These are phyloP conservation scores for Corynascus novoguineensis DNA, from an alignment of 495 filamentous ascomycete species.

Conservation along the genomic window DNA sequence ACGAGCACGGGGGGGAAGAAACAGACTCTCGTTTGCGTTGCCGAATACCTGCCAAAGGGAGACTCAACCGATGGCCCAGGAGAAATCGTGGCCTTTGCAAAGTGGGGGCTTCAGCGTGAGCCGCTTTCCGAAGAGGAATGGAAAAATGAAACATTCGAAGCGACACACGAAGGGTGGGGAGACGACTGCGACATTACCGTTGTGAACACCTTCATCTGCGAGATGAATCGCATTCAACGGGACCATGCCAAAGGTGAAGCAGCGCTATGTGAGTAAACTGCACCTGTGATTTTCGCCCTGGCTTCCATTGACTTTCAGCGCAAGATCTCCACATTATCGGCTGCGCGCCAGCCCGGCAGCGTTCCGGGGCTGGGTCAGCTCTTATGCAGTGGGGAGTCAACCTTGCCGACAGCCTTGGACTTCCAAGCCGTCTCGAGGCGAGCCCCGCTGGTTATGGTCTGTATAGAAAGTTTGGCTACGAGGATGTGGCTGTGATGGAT, in stretches of 20 bases:
- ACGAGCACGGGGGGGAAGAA: background rate
- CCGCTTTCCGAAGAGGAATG: slow-evolving; percentile 26
- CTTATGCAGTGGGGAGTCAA: slow-evolving; percentile 24
- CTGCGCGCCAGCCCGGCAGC: slow-evolving; percentile 19
- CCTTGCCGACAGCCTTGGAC: slow-evolving; percentile 24
- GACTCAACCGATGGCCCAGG: slow-evolving; percentile 8
- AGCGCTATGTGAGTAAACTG: slow-evolving; percentile 21
- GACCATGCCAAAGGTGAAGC: slow-evolving; percentile 24
- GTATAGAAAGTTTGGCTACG: slow-evolving; percentile 25
- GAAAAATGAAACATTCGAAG: slow-evolving; percentile 11
- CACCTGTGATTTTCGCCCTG: background rate
- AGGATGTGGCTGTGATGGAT: slow-evolving; percentile 23
- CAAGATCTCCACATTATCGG: slow-evolving; percentile 26
- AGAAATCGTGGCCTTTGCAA: slow-evolving; percentile 27
- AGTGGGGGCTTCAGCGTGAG: slow-evolving; percentile 20
- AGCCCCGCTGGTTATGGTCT: slow-evolving; percentile 23
- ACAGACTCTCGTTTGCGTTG: slow-evolving; percentile 19
- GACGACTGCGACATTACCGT: slow-evolving; percentile 19
- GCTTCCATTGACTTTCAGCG: background rate
- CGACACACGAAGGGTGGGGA: slow-evolving; percentile 24
- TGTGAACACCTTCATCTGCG: slow-evolving; percentile 24
- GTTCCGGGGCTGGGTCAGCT: slow-evolving; percentile 27
- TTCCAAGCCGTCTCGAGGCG: background rate
- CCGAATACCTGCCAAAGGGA: slow-evolving; percentile 22
- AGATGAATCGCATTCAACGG: slow-evolving; percentile 13